Conservation (phyloP, 441 rosid genomes). For the Corymbia calophylla region DNA sequence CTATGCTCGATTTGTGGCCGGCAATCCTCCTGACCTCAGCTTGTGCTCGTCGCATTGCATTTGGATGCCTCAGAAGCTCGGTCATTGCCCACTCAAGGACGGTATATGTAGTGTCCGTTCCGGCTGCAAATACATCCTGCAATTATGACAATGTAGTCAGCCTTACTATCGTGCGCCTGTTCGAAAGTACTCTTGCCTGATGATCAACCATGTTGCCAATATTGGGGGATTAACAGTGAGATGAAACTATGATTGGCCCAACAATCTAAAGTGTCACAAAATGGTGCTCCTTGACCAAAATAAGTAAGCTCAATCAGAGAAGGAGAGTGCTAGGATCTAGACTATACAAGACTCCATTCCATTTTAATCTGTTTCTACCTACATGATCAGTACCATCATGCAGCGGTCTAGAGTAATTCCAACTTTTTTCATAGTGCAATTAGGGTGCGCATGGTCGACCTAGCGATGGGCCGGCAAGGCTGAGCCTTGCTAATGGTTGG, state of each 20-base stretch:
- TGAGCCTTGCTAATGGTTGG: no score
- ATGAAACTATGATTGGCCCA: background rate
- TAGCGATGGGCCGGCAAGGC: no score
- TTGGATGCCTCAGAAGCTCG: slow-evolving; percentile 21
- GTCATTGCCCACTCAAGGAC: slow-evolving; percentile 25
- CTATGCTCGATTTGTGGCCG: background rate
- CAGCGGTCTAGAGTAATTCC: background rate
- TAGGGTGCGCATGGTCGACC: no score
- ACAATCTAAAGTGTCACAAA: background rate
- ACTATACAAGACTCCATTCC: background rate
- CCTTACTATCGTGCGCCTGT: background rate
- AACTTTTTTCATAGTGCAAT: no score
- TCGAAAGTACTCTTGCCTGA: no score
- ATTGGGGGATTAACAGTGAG: no score
- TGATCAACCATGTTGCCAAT: no score
- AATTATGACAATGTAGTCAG: background rate
- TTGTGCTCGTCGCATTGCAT: background rate
- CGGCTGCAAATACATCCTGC: slow-evolving; percentile 19
- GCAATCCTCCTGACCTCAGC: slow-evolving; percentile 2
- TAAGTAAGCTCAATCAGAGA: background rate
- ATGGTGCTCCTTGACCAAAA: background rate
- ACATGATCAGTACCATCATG: background rate
- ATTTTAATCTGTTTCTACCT: background rate
- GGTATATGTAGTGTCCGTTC: slow-evolving; percentile 14
- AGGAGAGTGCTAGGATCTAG: background rate